Evolutionary conservation across 352 stramenopile species (phyloP).

Genomic region (Globisporangium acanthophoron): DNA sequence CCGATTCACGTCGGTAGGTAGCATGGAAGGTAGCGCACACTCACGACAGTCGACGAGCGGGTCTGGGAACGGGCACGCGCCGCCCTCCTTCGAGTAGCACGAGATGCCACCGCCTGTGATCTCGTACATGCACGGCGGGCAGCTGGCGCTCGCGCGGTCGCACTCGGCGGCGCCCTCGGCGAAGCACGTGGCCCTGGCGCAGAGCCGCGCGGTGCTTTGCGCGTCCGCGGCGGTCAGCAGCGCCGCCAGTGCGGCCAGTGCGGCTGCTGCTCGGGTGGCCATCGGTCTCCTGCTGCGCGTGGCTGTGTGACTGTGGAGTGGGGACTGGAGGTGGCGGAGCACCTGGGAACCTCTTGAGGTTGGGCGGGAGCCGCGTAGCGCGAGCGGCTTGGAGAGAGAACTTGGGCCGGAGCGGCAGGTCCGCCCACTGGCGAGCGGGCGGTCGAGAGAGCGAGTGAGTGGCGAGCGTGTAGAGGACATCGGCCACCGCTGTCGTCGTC

Average conservation of each 20-base stretch:
- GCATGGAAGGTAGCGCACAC: background rate
- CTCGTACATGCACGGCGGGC: conserved; percentile 63
- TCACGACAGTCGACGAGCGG: conserved; percentile 23
- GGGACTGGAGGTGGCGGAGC: no score
- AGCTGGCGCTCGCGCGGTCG: conserved; percentile 29
- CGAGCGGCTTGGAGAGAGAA: background rate
- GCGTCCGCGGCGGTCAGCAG: conserved; percentile 9
- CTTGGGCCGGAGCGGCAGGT: background rate
- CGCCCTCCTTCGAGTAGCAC: conserved; percentile 53
- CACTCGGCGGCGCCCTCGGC: conserved; percentile 52
- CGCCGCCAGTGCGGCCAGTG: background rate
- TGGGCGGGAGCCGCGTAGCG: no score
- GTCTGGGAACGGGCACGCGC: conserved; percentile 34
- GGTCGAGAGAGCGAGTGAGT: background rate
- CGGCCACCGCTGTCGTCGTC: no score
- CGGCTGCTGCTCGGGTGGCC: background rate
- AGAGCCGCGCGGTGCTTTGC: conserved; percentile 15
- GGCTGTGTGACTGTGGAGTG: background rate
- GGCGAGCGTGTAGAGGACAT: background rate
- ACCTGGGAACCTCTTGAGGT: no score
- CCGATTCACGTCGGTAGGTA: background rate
- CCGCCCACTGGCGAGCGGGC: background rate
- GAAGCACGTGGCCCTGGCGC: conserved; percentile 42
- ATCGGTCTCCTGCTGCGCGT: background rate
- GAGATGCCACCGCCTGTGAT: conserved; percentile 50